Base-by-base conservation (phyloP, 2,329 filamentous ascomycete species). In the Pyrenochaeta sp. region DNA sequence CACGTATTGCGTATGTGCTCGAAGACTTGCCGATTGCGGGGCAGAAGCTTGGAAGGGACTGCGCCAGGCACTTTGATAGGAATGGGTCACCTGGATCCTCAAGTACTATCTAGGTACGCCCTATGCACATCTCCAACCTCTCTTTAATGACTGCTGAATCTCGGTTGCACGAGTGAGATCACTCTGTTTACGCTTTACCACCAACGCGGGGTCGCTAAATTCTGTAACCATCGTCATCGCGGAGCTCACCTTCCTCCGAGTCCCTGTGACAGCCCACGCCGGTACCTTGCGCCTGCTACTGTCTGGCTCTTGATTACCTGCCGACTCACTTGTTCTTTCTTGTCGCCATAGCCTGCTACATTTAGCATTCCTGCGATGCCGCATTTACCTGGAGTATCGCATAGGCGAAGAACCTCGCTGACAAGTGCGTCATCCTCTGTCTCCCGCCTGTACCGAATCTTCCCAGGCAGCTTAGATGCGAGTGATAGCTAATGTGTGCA, bases 321-420 rank as follows among this genome's bases (percentile, higher is more conserved):
- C 27, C 12, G 34, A 43, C 42, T 37, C 37, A n/a, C 27, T 7
- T 28, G 15, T 40, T 30, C 24, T 48, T 19, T 19, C 9, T 46
- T 44, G 36, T 25, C 27, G n/a, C 34, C 37, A 36, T 22, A 30
- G 36, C 34, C 19, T n/a, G n/a, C 49, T 32, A 36, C 46, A 22
- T 40, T 48, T 13, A 15, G 36, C 27, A 25, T n/a, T 4, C 50
- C 65, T 68, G 76, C 57, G 62, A 83, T 84, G 81, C 68, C 68
- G 52, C 68, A 71, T 48, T 19, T 71, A 40, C 68, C 67, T 48
- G 56, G 56, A 51, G 68, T 67, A 47, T 64, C 65, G 44, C 68
- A 71, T 45, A 56, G 65, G 58, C 68, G 65, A 42, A 59, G 65
- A 60, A 59, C 63, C 54, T 71, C 68, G 60, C 62, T 71, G 57